phyloP scores from a whole-genome alignment of 805 yeast genomes.

The Zygotorulaspora danielsina region DNA sequence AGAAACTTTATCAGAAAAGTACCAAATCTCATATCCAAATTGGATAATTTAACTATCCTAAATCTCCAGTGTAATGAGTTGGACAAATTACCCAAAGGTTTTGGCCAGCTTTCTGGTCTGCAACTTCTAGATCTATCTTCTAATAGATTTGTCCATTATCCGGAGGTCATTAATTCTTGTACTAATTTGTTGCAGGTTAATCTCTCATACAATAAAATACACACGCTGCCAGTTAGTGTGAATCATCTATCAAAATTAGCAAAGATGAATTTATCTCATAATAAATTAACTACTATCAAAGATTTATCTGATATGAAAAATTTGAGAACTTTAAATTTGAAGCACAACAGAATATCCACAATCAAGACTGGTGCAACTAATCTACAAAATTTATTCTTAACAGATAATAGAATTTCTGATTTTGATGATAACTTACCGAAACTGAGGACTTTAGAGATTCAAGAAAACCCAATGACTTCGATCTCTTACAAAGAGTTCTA shows the following conservation, averaged over 20 bases:
- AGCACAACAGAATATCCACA: conserved; percentile 58
- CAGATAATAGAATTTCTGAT: conserved; percentile 70
- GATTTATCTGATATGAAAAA: conserved; percentile 50
- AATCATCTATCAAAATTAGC: conserved; percentile 57
- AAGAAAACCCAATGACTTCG: conserved; percentile 76
- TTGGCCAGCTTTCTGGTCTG: conserved; percentile 52
- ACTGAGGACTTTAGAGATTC: conserved; percentile 65
- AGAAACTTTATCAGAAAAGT: conserved; percentile 68
- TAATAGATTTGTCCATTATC: conserved; percentile 60
- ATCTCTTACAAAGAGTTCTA: conserved; percentile 39
- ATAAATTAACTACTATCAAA: conserved; percentile 43
- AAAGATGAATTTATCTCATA: conserved; percentile 71
- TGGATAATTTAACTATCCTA: conserved; percentile 53
- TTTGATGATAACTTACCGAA: conserved; percentile 60
- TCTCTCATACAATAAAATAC: conserved; percentile 73
- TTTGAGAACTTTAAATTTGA: conserved; percentile 68
- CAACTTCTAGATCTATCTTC: conserved; percentile 71
- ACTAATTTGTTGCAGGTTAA: conserved; percentile 62
- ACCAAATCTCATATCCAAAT: conserved; percentile 51
- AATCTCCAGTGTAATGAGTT: conserved; percentile 75
- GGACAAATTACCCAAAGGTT: conserved; percentile 54
- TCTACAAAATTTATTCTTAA: conserved; percentile 66
- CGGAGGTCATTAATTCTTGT: conserved; percentile 61
- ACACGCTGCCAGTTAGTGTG: conserved; percentile 55
- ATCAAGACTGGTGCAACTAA: conserved; percentile 45